Evolutionary conservation across 83 land plant species (phyloP).

Genomic region (Picea mariana): DNA sequence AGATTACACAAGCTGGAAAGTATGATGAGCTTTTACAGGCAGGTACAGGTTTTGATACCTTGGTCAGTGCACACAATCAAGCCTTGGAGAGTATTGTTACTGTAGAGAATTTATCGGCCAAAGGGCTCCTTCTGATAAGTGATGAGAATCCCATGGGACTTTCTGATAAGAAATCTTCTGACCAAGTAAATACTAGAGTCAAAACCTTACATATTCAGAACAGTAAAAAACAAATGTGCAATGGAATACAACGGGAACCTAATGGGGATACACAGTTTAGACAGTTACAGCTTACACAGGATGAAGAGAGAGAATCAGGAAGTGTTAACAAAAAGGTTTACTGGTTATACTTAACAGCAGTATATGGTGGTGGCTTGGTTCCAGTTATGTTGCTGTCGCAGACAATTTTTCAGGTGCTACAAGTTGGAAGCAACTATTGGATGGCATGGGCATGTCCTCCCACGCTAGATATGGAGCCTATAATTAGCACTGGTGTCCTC

Average conservation of each 20-base stretch:
- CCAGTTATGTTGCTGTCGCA: constrained; percentile 67
- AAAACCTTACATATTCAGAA: constrained; percentile 13
- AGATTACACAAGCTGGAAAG: constrained; percentile 72
- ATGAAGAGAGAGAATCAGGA: constrained; percentile 85
- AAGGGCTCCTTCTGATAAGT: neutral
- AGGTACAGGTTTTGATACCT: constrained; percentile 71
- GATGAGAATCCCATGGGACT: neutral
- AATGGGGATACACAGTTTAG: neutral
- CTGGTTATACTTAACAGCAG: constrained; percentile 60
- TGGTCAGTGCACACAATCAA: constrained; percentile 77
- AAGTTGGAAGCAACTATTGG: constrained; percentile 85
- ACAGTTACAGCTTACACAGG: constrained; percentile 52
- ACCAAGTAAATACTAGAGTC: neutral
- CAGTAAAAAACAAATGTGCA: constrained; percentile 17
- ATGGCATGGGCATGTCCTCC: constrained; percentile 86
- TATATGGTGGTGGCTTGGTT: constrained; percentile 56
- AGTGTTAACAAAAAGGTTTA: constrained; percentile 71
- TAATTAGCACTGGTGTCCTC: constrained; percentile 33
- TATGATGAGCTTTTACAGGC: constrained; percentile 66
- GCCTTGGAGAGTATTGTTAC: constrained; percentile 57
- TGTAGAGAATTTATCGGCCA: constrained; percentile 28
- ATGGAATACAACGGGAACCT: constrained; percentile 35
- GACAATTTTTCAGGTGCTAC: constrained; percentile 58
- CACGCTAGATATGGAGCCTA: constrained; percentile 24
- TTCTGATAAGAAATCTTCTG: neutral